Evolutionary conservation across 1,139 yeast genomes (phyloP), one percentile per base, ranked within the genome.

Genomic region (Zygosaccharomyces sapae): DNA sequence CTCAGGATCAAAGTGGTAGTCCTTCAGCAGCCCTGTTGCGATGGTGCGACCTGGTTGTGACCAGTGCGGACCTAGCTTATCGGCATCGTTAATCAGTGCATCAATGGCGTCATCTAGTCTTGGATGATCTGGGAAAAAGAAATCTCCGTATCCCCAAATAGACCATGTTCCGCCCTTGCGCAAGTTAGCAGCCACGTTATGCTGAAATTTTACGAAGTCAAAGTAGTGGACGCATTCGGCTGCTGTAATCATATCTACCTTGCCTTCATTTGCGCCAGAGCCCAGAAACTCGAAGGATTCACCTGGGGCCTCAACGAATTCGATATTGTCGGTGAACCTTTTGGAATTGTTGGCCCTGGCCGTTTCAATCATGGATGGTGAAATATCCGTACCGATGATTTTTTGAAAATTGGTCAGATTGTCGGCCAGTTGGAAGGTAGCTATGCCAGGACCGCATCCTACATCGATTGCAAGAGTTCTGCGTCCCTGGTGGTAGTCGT

Each of bases 371-470:
- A 87, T 87, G 1, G 74, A 73, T 2, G 56, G 55, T 0, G 92
- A 83, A 3, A 83, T 72, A 62, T 87, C 96, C 1, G 86, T 73
- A 1, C 92, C 95, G 19, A 78, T 62, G 1, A 82, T 80, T n/a
- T 66, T 60, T 46, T 53, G 37, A 39, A 56, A 59, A 4, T 43
- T 30, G 4, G 76, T 76, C 50, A 73, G 67, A n/a, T 62, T 46
- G 1, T 71, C 54, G 1, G 74, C 61, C 48, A 86, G 62, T 41
- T 80, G 78, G 51, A 75, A 70, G 0, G 94, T 76, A 0, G 85
- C 92, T 53, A 81, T 81, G 0, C 96, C 96, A 0, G 96, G 83
- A 1, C 96, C 96, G 61, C 89, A 81, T 0, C 96, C 96, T 16
- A 86, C 69, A 64, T 87, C 96, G 5, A 86, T 63, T 1, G 79